These are phyloP conservation scores for Aspergillus avenaceus DNA, from an alignment of 495 filamentous ascomycete species.

Conservation along the genomic window DNA sequence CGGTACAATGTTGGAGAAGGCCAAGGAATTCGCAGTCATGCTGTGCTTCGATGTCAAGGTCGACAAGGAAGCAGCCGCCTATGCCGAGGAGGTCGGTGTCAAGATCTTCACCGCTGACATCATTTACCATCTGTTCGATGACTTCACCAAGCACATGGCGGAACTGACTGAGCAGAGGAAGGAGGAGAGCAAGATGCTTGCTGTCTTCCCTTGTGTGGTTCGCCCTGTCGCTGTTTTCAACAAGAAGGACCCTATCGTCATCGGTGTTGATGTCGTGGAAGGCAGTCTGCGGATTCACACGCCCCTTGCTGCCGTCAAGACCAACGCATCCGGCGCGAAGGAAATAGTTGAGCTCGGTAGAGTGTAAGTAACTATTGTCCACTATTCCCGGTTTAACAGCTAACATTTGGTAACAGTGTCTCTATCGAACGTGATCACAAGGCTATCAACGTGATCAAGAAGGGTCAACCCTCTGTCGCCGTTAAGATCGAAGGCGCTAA, in stretches of 20 bases:
- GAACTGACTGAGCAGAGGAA: constrained; percentile 82
- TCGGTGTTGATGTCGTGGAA: constrained; percentile 93
- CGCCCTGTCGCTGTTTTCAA: constrained; percentile 92
- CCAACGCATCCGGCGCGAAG: constrained; percentile 73
- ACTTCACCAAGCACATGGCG: constrained; percentile 91
- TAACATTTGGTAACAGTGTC: constrained; percentile 48
- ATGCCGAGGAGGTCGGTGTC: constrained; percentile 91
- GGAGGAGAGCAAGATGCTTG: constrained; percentile 90
- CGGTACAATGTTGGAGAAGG: constrained; percentile 94
- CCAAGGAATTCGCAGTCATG: constrained; percentile 95
- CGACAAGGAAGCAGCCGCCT: constrained; percentile 88
- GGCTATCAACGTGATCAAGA: constrained; percentile 83
- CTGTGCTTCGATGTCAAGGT: constrained; percentile 99
- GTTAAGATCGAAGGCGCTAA: constrained; percentile 96
- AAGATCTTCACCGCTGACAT: constrained; percentile 99
- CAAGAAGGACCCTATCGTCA: constrained; percentile 93
- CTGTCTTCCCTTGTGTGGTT: constrained; percentile 95
- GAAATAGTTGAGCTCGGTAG: constrained; percentile 81
- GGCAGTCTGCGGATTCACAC: constrained; percentile 81
- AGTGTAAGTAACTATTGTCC: constrained; percentile 72
- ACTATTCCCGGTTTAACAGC: background rate
- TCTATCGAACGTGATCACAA: constrained; percentile 98
- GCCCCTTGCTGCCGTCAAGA: constrained; percentile 80
- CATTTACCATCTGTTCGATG: constrained; percentile 97
- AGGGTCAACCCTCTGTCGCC: constrained; percentile 92